phyloP scores from a whole-genome alignment of 768 basidiomycete genomes.

The Agaricus subrufescens region DNA sequence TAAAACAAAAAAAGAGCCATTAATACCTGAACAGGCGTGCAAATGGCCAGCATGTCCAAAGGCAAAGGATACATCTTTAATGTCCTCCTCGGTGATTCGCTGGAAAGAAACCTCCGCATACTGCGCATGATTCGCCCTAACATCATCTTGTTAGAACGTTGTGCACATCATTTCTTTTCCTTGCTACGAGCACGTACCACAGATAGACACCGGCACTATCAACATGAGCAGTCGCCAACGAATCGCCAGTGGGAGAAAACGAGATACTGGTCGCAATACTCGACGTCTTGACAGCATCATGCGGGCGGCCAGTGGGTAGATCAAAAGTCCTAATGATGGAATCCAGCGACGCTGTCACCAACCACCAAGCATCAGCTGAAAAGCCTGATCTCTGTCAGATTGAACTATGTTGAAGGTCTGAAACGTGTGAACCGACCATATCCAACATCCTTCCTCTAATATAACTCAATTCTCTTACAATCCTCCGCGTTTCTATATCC shows the following conservation, averaged over 20 bases:
- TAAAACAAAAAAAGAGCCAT: slow-evolving; percentile 6
- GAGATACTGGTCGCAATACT: slow-evolving; percentile 86
- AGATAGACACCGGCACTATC: slow-evolving; percentile 92
- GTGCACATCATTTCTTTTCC: not conserved
- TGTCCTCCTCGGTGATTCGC: slow-evolving; percentile 71
- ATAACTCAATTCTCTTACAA: too few relatives aligned
- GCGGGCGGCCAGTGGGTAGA: slow-evolving; percentile 86
- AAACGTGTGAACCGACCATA: slow-evolving; percentile 47
- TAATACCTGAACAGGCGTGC: slow-evolving; percentile 58
- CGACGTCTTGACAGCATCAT: slow-evolving; percentile 86
- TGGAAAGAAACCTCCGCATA: slow-evolving; percentile 82
- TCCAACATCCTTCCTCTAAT: too few relatives aligned
- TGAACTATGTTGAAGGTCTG: not conserved
- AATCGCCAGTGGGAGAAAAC: slow-evolving; percentile 94
- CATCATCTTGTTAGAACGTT: slow-evolving; percentile 5
- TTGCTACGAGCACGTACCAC: slow-evolving; percentile 49
- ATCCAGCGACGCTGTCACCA: slow-evolving; percentile 84
- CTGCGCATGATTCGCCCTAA: slow-evolving; percentile 93
- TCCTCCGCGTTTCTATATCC: slow-evolving; percentile 84
- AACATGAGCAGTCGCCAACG: slow-evolving; percentile 91
- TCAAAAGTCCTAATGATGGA: slow-evolving; percentile 94
- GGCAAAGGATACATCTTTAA: slow-evolving; percentile 55
- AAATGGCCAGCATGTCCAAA: slow-evolving; percentile 45
- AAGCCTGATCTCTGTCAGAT: slow-evolving; percentile 57
- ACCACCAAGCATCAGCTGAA: slow-evolving; percentile 93